Evolutionary conservation across 2,329 filamentous ascomycete genomes (phyloP), one percentile per base, ranked within the genome.

Genomic region (Fusarium tuaranense): DNA sequence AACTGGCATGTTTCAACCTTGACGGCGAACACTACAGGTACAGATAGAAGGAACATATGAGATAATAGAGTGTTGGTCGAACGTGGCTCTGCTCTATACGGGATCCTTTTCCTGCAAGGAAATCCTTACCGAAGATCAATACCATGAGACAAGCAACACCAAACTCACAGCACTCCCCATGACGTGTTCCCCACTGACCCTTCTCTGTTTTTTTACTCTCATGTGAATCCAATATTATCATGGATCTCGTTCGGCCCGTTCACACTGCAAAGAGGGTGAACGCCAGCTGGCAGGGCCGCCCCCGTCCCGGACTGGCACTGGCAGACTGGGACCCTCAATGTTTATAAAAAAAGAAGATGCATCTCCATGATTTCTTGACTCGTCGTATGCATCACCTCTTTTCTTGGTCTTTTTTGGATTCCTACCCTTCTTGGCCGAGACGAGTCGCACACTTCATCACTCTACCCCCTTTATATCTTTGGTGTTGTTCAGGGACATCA

Each of bases 91-190:
- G 27, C 8, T n/a, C 27, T 32, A 53, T 53, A 53, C 27, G 18
- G 36, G 18, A 20, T 32, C 27, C 18, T 32, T 32, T 32, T 53
- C 48, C 18, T 53, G 48, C 48, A 32, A 53, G 48, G 48, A n/a
- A 32, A 53, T 36, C 30, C 53, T 57, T 57, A 14, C 53, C 30
- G n/a, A 57, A 27, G 53, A 53, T 48, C 44, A 48, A 18, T 48
- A 25, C 44, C 16, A 53, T 53, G 25, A 30, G 16, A 51, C 16
- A 53, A 44, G 25, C 48, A 53, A 53, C 48, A 53, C 48, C 48
- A 30, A 30, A 18, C 25, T 20, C 51, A 22, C 36, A 51, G 41
- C 64, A 61, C 71, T 72, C 71, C 68, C 68, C 36, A 38, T n/a
- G 39, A 62, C 22, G 38, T 34, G 60, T 22, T 36, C 20, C 65